phyloP scores from a whole-genome alignment of 345 rosid species.

The Moricandia arvensis region DNA sequence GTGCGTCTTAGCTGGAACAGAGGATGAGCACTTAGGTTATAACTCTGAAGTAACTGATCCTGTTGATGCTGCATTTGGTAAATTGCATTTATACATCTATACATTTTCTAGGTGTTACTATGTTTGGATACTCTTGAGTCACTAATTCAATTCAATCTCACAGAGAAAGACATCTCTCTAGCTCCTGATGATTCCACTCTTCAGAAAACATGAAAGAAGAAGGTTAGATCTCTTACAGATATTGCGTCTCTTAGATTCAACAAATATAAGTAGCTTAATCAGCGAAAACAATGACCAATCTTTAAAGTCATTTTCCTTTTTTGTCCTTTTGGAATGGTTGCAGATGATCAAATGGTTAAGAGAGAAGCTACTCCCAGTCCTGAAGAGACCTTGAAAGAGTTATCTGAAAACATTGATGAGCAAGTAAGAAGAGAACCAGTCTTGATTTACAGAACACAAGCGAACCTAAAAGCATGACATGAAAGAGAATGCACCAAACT shows the following conservation, averaged over 20 bases:
- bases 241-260: conserved; percentile 3
- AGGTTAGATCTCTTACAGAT: conserved; percentile 3
- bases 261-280: background rate
- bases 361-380: conserved; percentile 18
- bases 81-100: background rate
- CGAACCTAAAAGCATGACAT: conserved; percentile 20
- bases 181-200: background rate
- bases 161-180: conserved; percentile 9
- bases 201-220: background rate
- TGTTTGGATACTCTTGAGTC: background rate
- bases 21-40: background rate
- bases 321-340: background rate
- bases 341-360: conserved; percentile 13
- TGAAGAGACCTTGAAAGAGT: background rate
- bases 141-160: background rate
- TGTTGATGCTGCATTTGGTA: conserved; percentile 14
- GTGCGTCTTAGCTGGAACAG: background rate
- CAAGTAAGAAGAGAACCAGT: conserved; percentile 16
- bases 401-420: background rate
- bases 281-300: background rate
- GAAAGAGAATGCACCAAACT: conserved; percentile 37
- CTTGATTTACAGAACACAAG: conserved; percentile 18
- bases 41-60: conserved; percentile 4
- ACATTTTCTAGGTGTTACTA: background rate
- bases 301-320: background rate